phyloP scores from a whole-genome alignment of 106 monocot genomes.

The Dendrobium nobile region DNA sequence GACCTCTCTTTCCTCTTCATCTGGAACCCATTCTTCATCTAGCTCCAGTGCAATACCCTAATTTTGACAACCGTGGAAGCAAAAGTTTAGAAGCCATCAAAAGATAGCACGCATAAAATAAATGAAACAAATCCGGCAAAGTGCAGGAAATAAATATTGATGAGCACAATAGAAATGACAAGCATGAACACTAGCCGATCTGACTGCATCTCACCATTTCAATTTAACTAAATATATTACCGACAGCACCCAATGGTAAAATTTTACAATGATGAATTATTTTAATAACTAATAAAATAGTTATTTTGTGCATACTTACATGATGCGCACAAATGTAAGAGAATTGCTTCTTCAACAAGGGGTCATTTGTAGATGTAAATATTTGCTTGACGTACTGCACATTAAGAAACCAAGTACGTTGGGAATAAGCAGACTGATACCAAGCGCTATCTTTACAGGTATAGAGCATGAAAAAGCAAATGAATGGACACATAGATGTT shows the following conservation, averaged over 20 bases:
- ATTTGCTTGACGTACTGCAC: constrained; percentile 86
- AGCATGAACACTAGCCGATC: not conserved
- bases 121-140: not conserved
- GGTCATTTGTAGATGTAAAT: constrained; percentile 58
- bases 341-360: constrained; percentile 89
- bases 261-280: not conserved
- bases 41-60: constrained; percentile 74
- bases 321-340: constrained; percentile 88
- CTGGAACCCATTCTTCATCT: constrained; percentile 70
- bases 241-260: not conserved
- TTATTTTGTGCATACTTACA: constrained; percentile 43
- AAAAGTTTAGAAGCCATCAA: not conserved
- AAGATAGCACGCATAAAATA: not conserved
- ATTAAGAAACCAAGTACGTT: not conserved
- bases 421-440: not conserved
- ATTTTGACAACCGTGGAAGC: not conserved
- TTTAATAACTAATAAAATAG: not conserved
- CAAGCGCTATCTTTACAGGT: not conserved
- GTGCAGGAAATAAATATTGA: not conserved
- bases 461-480: not conserved
- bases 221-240: not conserved
- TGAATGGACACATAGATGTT: not conserved
- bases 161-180: not conserved
- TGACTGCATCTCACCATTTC: not conserved
- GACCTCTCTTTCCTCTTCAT: constrained; percentile 71